Percentiles rank a stretch among this genome's conserved stretches.
Evolutionary conservation across 148 eudicot genomes (phyloP).

Genomic region (Diospyros lotus): DNA sequence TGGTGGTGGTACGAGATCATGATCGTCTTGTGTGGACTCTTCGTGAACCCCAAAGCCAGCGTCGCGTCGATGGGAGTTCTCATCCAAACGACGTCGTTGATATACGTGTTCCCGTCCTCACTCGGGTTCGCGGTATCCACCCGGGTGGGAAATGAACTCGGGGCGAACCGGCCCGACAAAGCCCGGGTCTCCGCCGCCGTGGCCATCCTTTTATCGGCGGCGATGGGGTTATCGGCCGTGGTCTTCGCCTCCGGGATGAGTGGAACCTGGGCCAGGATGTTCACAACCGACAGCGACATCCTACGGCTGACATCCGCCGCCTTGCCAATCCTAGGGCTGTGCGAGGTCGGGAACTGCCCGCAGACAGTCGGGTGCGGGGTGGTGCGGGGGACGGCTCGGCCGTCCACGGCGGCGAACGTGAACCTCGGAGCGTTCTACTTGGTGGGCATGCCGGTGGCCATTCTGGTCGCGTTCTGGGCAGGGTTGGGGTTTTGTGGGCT

Average conservation of each 20-base stretch:
- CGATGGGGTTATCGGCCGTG: conserved; percentile 52
- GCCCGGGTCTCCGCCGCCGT: conserved; percentile 46
- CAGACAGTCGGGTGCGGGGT: conserved; percentile 70
- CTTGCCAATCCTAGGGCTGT: conserved; percentile 55
- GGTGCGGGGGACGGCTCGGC: conserved; percentile 64
- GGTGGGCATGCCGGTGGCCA: conserved; percentile 60
- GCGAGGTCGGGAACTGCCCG: conserved; percentile 78
- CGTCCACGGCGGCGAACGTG: conserved; percentile 56
- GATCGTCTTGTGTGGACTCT: conserved; percentile 68
- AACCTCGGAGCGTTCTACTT: conserved; percentile 54
- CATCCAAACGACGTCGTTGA: conserved; percentile 66
- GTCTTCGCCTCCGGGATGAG: conserved; percentile 39
- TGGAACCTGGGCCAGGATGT: conserved; percentile 51
- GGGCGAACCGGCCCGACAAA: conserved; percentile 45
- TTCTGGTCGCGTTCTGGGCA: conserved; percentile 43
- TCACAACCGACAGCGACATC: conserved; percentile 42
- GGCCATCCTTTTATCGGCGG: conserved; percentile 32
- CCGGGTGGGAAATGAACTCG: conserved; percentile 74
- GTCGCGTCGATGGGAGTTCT: conserved; percentile 76
- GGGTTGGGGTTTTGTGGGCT: conserved; percentile 57
- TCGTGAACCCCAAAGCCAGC: conserved; percentile 53
- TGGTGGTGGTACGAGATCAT: conserved; percentile 99
- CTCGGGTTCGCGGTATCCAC: conserved; percentile 66
- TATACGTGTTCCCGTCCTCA: conserved; percentile 65
- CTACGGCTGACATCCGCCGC: conserved; percentile 47